Base-by-base conservation (phyloP, 1,284 basidiomycete species). In the Heterobasidion occidentale region DNA sequence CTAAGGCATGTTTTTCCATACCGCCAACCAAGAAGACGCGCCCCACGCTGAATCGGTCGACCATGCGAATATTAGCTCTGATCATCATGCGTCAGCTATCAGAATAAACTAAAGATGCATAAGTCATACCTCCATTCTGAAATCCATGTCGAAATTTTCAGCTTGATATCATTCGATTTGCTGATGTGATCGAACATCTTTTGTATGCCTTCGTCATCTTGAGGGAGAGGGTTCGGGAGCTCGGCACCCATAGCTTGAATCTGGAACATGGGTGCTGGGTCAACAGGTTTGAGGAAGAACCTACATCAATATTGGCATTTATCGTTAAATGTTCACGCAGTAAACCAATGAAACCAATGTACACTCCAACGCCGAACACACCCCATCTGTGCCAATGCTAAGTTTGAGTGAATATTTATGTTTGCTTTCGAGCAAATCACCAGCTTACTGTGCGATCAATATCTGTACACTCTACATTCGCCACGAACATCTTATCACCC, bases 11-110 rank as follows among this genome's bases (percentile, higher is more conserved):
- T 5, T 36, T 50, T 5, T 27, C 5, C 27, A 12, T 44, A 66
- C 64, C 65, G 49, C 65, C 65, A 8, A 59, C 56, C 9, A 66
- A 53, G 55, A 65, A 66, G 7, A 64, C 61, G 5, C 59, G 46
- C 15, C 61, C 62, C 2, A 52, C 52, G 11, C 47, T 36, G 50
- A 66, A 66, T 27, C 59, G 56, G 38, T 63, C 53, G 3, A 57
- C 63, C 58, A 65, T 62, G 19, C 64, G 52, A 20, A 66, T 61
- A 52, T 66, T 66, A 6, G 63, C 61, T 42, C 63, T 65, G 12
- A 9, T 35, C 5, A 19, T 34, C 1, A 4, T 6, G 33, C n/a
- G 33, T 15, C 14, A 34, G 19, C 20, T 4, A n/a, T 11, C 8
- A 20, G 38, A 54, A 17, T 9, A 14, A 35, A 17, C n/a, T 8